Conservation (phyloP, 257 asterid species). For the Rauvolfia tetraphylla region DNA sequence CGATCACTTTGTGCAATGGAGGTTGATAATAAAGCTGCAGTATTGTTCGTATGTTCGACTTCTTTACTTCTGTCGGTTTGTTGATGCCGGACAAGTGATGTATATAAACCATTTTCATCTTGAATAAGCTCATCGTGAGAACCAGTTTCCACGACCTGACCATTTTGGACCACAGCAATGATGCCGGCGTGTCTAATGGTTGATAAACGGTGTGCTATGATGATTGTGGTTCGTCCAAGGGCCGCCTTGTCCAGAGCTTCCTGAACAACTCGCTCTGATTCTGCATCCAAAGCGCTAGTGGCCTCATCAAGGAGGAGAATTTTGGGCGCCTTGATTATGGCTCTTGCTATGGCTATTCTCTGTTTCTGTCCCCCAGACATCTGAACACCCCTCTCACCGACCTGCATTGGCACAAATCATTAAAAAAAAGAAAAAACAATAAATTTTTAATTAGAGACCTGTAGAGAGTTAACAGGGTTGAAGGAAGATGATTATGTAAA, state of each 20-base stretch:
- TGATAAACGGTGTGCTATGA: slow-evolving; percentile 89
- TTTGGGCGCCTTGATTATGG: slow-evolving; percentile 70
- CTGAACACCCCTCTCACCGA: slow-evolving; percentile 92
- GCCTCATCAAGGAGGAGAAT: slow-evolving; percentile 92
- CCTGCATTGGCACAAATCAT: slow-evolving; percentile 49
- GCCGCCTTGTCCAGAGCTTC: slow-evolving; percentile 86
- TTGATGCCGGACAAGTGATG: slow-evolving; percentile 66
- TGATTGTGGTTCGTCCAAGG: slow-evolving; percentile 75
- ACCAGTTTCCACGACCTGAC: slow-evolving; percentile 66
- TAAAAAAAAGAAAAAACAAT: no score
- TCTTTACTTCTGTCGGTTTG: slow-evolving; percentile 39
- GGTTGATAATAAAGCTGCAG: slow-evolving; percentile 13
- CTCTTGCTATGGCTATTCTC: slow-evolving; percentile 93
- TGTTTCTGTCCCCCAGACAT: slow-evolving; percentile 99
- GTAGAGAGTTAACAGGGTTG: no score
- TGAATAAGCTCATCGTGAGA: slow-evolving; percentile 55
- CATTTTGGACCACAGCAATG: slow-evolving; percentile 65
- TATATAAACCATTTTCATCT: slow-evolving; percentile 44
- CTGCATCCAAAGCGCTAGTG: slow-evolving; percentile 86
- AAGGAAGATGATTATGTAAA: no score
- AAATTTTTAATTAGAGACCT: no score
- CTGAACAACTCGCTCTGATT: slow-evolving; percentile 79
- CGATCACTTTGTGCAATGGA: slow-evolving; percentile 22
- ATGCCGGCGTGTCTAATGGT: slow-evolving; percentile 79
- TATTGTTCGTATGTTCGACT: background rate